Evolutionary conservation across 2,329 filamentous ascomycete genomes (phyloP).

Genomic region (Blastomyces gilchristii): DNA sequence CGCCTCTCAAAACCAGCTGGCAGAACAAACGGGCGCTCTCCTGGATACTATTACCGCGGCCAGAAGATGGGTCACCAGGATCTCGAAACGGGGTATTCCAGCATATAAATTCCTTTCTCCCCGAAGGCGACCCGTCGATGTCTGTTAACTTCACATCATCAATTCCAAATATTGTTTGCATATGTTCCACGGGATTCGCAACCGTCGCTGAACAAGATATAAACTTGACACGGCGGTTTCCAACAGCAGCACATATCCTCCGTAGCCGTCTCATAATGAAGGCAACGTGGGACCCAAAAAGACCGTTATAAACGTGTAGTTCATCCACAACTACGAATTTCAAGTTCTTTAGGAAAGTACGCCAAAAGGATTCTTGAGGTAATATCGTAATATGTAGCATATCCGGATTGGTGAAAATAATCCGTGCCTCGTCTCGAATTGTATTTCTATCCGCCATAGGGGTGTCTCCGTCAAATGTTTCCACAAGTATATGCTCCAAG

Average conservation of each 20-base stretch:
- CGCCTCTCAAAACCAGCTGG: conserved; percentile 75
- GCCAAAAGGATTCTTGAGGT: conserved; percentile 83
- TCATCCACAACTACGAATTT: conserved; percentile 88
- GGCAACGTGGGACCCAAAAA: conserved; percentile 87
- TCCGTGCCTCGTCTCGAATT: conserved; percentile 78
- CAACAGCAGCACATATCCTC: conserved; percentile 78
- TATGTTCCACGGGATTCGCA: conserved; percentile 82
- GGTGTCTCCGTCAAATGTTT: conserved; percentile 95
- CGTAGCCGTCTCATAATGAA: conserved; percentile 87
- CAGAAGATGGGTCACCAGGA: conserved; percentile 73
- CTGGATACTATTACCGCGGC: conserved; percentile 67
- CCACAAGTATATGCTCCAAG: conserved; percentile 65
- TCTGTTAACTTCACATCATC: conserved; percentile 72
- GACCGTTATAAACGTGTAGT: conserved; percentile 89
- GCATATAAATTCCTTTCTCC: conserved; percentile 87
- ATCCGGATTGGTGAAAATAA: conserved; percentile 96
- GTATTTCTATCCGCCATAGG: conserved; percentile 64
- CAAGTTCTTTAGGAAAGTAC: conserved; percentile 75
- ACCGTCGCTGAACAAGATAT: conserved; percentile 96
- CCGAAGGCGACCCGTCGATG: conserved; percentile 85
- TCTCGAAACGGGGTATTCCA: conserved; percentile 98
- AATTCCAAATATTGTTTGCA: conserved; percentile 87
- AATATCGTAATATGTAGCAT: conserved; percentile 94
- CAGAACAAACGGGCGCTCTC: conserved; percentile 89
- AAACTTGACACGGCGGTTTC: conserved; percentile 76